These are phyloP conservation scores for Cyberlindnera xylosilytica DNA, from an alignment of 805 yeast genomes.

Conservation along the genomic window DNA sequence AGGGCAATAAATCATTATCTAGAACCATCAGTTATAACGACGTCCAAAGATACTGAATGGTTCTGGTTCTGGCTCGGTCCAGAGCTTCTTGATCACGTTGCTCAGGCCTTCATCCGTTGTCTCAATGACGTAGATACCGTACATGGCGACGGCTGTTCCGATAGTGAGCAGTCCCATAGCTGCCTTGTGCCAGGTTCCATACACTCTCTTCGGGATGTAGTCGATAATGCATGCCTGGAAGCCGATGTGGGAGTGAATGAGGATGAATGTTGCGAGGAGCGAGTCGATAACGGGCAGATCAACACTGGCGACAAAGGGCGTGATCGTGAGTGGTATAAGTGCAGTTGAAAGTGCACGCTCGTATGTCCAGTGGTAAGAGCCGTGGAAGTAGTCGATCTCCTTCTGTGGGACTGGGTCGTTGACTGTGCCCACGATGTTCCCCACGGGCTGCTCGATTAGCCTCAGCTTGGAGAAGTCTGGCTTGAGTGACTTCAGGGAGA, in stretches of 20 bases:
- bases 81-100: slow-evolving; percentile 48
- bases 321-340: slow-evolving; percentile 58
- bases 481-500: slow-evolving; percentile 17
- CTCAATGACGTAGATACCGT: slow-evolving; percentile 81
- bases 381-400: slow-evolving; percentile 51
- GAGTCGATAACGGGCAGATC: slow-evolving; percentile 57
- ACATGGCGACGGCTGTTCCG: slow-evolving; percentile 68
- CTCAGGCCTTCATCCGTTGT: slow-evolving; percentile 77
- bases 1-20: too few relatives aligned
- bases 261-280: slow-evolving; percentile 47
- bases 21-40: slow-evolving; percentile 2
- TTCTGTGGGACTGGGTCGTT: slow-evolving; percentile 71
- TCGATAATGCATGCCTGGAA: slow-evolving; percentile 79
- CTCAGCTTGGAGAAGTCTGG: slow-evolving; percentile 35
- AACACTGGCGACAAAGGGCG: slow-evolving; percentile 53
- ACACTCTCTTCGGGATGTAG: slow-evolving; percentile 84
- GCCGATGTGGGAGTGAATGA: slow-evolving; percentile 68
- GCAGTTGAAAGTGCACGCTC: slow-evolving; percentile 61
- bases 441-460: slow-evolving; percentile 68
- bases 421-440: slow-evolving; percentile 65
- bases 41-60: slow-evolving; percentile 11
- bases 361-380: slow-evolving; percentile 72
- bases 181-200: slow-evolving; percentile 68
- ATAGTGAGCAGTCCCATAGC: slow-evolving; percentile 66
- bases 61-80: slow-evolving; percentile 30